Conservation (phyloP, 176 grass and related monocot genomes). For the Zizania latifolia region DNA sequence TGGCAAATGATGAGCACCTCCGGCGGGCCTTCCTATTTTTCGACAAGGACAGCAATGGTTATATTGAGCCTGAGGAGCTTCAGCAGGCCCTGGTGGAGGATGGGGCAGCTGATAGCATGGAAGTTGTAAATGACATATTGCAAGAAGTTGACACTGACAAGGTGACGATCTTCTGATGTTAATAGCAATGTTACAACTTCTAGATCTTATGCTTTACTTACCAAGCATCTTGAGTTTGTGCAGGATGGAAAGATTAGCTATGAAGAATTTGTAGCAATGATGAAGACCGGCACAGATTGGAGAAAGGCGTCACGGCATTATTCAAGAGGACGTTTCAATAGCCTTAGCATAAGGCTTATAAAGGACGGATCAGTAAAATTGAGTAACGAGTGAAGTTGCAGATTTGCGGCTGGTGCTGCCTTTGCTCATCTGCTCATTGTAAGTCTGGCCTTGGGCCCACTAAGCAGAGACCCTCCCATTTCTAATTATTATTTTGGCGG, state of each 20-base stretch:
- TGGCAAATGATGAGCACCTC: conserved; percentile 81
- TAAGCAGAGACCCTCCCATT: conserved; percentile 27
- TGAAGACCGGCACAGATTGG: conserved; percentile 92
- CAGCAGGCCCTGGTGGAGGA: conserved; percentile 58
- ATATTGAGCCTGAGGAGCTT: conserved; percentile 76
- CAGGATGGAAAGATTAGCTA: conserved; percentile 90
- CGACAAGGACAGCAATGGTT: conserved; percentile 71
- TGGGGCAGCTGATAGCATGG: conserved; percentile 43
- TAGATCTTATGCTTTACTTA: neutral
- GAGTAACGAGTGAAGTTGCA: conserved; percentile 42
- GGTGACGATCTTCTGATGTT: conserved; percentile 30
- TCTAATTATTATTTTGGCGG: conserved; percentile 59
- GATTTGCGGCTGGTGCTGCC: conserved; percentile 19
- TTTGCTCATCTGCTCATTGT: neutral
- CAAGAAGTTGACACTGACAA: conserved; percentile 84
- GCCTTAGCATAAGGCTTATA: conserved; percentile 67
- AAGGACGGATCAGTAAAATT: conserved; percentile 78
- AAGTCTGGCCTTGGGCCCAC: conserved; percentile 10
- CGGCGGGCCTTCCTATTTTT: conserved; percentile 75
- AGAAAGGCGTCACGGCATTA: conserved; percentile 83
- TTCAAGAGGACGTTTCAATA: conserved; percentile 79
- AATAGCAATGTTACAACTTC: neutral
- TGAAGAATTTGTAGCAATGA: conserved; percentile 79
- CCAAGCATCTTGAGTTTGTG: neutral
- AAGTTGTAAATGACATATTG: conserved; percentile 72